phyloP scores from a whole-genome alignment of 2,329 filamentous ascomycete species.

The Iodosphaeria phyllophila region DNA sequence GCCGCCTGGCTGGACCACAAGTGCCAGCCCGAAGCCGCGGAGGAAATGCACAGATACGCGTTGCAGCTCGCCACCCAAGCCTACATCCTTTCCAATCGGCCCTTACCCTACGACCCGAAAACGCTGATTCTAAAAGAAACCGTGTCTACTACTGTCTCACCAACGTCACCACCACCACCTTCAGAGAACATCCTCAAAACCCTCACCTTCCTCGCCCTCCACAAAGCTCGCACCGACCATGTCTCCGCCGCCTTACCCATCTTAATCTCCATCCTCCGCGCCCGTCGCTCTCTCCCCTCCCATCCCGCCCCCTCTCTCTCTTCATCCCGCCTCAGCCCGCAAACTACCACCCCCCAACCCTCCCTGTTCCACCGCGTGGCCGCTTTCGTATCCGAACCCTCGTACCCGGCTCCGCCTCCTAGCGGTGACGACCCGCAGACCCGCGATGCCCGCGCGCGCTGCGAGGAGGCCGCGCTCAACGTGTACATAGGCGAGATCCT shows the following conservation, averaged over 20 bases:
- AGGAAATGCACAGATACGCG: constrained; percentile 57
- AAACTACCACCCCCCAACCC: constrained; percentile 4
- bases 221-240: constrained; percentile 53
- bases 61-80: constrained; percentile 50
- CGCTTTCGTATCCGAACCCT: constrained; percentile 19
- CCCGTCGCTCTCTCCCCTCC: constrained; percentile 45
- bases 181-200: constrained; percentile 59
- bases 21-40: constrained; percentile 41
- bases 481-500: constrained; percentile 90
- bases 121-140: constrained; percentile 47
- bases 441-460: constrained; percentile 46
- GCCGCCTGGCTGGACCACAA: constrained; percentile 76
- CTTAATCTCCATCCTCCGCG: constrained; percentile 67
- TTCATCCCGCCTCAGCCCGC: too few species aligned
- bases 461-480: constrained; percentile 73
- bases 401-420: constrained; percentile 51
- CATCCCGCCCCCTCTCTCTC: too few species aligned
- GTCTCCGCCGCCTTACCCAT: constrained; percentile 58
- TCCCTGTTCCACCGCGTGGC: too few species aligned
- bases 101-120: constrained; percentile 35
- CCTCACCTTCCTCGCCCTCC: constrained; percentile 60
- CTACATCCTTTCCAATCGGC: constrained; percentile 11
- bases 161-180: constrained; percentile 32
- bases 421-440: constrained; percentile 51
- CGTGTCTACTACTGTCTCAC: too few species aligned